Percentiles rank a stretch among this genome's conserved stretches.
Evolutionary conservation across 331 rosid species (phyloP).

Genomic region (Stylosanthes scabra): DNA sequence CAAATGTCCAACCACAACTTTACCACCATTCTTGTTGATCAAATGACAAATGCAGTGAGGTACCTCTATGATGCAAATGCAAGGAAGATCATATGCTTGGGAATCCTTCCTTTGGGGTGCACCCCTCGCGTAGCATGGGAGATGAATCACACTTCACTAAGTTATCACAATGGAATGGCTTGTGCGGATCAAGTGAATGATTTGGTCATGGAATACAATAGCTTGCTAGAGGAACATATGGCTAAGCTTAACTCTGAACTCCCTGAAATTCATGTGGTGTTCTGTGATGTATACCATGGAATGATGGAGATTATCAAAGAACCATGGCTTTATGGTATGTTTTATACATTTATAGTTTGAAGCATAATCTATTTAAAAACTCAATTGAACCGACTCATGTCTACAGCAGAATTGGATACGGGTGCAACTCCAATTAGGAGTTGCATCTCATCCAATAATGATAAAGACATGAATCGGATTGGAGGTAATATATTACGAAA

Average conservation of each 20-base stretch:
- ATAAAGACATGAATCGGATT: no score
- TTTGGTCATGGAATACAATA: slow-evolving; percentile 66
- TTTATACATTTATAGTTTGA: no score
- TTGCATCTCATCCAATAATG: no score
- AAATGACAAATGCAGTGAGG: slow-evolving; percentile 65
- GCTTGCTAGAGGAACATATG: slow-evolving; percentile 50
- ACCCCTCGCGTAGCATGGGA: slow-evolving; percentile 56
- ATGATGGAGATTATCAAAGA: slow-evolving; percentile 60
- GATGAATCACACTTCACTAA: slow-evolving; percentile 24
- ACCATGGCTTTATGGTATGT: slow-evolving; percentile 60
- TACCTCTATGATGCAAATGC: slow-evolving; percentile 67
- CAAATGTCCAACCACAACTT: slow-evolving; percentile 40
- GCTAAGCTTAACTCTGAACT: slow-evolving; percentile 52
- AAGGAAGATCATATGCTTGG: slow-evolving; percentile 76
- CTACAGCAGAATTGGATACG: no score
- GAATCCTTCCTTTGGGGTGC: slow-evolving; percentile 82
- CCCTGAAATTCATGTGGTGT: slow-evolving; percentile 60
- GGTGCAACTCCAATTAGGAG: no score
- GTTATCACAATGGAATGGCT: slow-evolving; percentile 31
- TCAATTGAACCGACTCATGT: no score
- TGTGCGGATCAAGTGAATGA: slow-evolving; percentile 65
- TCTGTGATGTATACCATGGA: slow-evolving; percentile 79
- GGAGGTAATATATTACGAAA: not conserved
- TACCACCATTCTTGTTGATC: slow-evolving; percentile 64
- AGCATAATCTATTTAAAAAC: no score